These are phyloP conservation scores for Flueggea neowawraea DNA, from an alignment of 441 rosid species.

Conservation along the genomic window DNA sequence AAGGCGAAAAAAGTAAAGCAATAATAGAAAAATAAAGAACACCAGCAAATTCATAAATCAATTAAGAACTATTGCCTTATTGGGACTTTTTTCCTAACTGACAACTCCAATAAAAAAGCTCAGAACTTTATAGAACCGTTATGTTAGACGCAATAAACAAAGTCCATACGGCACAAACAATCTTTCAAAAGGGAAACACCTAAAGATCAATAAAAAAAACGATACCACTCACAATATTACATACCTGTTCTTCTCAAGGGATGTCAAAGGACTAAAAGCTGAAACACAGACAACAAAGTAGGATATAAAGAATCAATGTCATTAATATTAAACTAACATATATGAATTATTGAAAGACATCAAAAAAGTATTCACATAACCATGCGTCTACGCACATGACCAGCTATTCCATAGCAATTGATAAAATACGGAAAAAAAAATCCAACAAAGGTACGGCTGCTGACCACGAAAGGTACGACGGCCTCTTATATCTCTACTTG, in stretches of 20 bases:
- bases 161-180: neutral
- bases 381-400: neutral
- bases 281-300: slow-evolving; percentile 25
- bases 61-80: neutral
- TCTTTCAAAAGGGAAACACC: neutral
- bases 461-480: slow-evolving; percentile 46
- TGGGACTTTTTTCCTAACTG: too few relatives aligned
- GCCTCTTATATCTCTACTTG: slow-evolving; percentile 49
- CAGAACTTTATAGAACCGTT: too few relatives aligned
- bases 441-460: slow-evolving; percentile 15
- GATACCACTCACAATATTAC: neutral
- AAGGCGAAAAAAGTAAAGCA: slow-evolving; percentile 9
- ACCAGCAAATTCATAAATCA: neutral
- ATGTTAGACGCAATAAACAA: neutral
- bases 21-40: neutral
- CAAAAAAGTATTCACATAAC: neutral
- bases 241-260: slow-evolving; percentile 58
- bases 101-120: too few relatives aligned
- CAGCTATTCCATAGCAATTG: slow-evolving; percentile 1
- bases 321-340: neutral
- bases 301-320: neutral
- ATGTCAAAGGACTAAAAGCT: slow-evolving; percentile 67
- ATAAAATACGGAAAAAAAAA: neutral
- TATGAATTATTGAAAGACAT: slow-evolving; percentile 10
- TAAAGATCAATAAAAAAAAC: neutral